These are phyloP conservation scores for Cryptococcus sp. DNA, from an alignment of 1,284 basidiomycete genomes.

Conservation along the genomic window DNA sequence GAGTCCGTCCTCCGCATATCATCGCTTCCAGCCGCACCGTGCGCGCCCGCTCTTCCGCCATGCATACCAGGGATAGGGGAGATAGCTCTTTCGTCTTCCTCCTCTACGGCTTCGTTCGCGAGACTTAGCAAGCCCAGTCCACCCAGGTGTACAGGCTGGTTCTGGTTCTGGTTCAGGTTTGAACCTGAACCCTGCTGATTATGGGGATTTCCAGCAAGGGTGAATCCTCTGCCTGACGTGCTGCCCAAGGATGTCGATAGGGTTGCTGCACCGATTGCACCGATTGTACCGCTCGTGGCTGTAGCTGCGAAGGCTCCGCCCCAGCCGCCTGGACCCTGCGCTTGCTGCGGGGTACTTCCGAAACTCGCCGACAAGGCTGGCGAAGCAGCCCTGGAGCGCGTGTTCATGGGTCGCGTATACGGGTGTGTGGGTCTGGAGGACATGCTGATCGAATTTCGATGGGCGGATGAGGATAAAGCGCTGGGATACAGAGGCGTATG, in stretches of 20 bases:
- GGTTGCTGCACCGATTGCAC: too few species aligned
- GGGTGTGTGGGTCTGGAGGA: conserved; percentile 24
- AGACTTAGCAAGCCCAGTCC: conserved; percentile 44
- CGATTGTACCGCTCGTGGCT: too few species aligned
- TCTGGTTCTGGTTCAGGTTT: too few species aligned
- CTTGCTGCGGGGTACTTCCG: conserved; percentile 19
- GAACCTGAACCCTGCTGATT: too few species aligned
- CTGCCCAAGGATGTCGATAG: not conserved
- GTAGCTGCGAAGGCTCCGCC: too few species aligned
- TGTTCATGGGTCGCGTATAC: conserved; percentile 41
- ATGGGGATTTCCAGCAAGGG: too few species aligned
- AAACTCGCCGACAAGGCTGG: conserved; percentile 41
- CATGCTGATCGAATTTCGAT: conserved; percentile 5
- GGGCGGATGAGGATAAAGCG: conserved; percentile 23
- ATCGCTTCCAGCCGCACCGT: too few species aligned
- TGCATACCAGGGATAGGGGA: too few species aligned
- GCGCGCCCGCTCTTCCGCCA: too few species aligned
- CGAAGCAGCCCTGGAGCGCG: conserved; percentile 41
- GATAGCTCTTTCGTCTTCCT: not conserved
- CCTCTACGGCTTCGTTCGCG: conserved; percentile 19
- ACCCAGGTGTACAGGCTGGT: conserved; percentile 26
- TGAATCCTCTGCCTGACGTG: not conserved
- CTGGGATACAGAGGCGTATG: conserved; percentile 34
- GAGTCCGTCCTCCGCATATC: too few species aligned
- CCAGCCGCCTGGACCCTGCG: too few species aligned